Percentiles rank a stretch among this genome's conserved stretches.
These are phyloP conservation scores for Cladophialophora bantiana DNA, from an alignment of 2,329 filamentous ascomycete genomes.

Conservation along the genomic window DNA sequence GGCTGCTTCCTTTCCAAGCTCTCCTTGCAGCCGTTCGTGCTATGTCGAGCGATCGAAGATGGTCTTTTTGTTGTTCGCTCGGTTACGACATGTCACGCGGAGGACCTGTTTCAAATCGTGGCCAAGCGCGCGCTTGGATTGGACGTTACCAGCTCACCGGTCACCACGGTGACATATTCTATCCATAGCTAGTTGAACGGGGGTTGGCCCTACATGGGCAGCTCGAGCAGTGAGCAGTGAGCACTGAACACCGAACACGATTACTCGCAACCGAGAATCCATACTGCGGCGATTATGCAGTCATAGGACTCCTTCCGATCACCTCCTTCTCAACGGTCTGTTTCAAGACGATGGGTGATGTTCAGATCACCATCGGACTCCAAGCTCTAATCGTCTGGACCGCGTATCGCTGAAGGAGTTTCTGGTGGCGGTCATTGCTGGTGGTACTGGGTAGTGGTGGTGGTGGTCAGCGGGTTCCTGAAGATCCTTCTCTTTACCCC, in stretches of 20 bases:
- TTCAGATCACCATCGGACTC: conserved; percentile 21
- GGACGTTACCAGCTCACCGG: conserved; percentile 18
- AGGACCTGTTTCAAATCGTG: conserved; percentile 28
- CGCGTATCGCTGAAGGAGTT: conserved; percentile 6
- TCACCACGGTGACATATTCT: conserved; percentile 3
- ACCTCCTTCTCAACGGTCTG: conserved; percentile 15
- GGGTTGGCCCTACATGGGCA: neutral
- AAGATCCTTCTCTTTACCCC: conserved; percentile 31
- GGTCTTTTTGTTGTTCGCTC: conserved; percentile 28
- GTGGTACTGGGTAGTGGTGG: conserved; percentile 7
- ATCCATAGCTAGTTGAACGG: conserved; percentile 8
- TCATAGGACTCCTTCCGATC: conserved; percentile 8
- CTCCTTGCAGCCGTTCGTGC: conserved; percentile 6
- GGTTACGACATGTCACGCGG: conserved; percentile 30
- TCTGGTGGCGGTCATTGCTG: neutral
- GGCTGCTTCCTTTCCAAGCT: conserved; percentile 8
- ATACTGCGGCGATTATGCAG: conserved; percentile 19
- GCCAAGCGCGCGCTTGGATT: conserved; percentile 32
- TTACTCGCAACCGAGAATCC: conserved; percentile 7
- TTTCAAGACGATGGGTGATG: conserved; percentile 26
- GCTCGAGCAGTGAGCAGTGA: neutral
- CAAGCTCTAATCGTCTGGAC: conserved; percentile 17
- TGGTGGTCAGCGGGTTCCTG: conserved; percentile 30
- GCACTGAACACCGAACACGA: neutral
- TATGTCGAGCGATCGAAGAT: conserved; percentile 3